Conservation (phyloP, 805 yeast species). For the Ogataea allantospora region DNA sequence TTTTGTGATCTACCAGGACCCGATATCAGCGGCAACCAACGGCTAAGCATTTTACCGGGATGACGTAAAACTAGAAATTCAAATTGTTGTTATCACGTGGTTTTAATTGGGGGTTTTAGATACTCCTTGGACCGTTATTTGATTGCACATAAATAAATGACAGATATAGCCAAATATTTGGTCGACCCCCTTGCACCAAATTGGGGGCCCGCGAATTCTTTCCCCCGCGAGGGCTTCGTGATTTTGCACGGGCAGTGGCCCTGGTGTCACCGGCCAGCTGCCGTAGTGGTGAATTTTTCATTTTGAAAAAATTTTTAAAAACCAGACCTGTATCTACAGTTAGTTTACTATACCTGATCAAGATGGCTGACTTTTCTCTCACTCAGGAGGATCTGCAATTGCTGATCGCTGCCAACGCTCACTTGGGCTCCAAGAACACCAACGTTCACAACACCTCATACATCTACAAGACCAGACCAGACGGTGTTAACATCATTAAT, state of each 20-base stretch:
- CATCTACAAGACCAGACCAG: conserved; percentile 98
- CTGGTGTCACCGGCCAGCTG: conserved; percentile 6
- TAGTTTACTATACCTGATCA: conserved; percentile 16
- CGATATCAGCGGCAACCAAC: conserved; percentile 9
- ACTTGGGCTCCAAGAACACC: conserved; percentile 99
- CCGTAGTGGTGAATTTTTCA: conserved; percentile 16
- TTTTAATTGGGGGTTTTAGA: neutral
- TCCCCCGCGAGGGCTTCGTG: conserved; percentile 5
- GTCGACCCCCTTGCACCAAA: conserved; percentile 9
- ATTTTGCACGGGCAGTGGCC: neutral
- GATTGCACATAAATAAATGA: conserved; percentile 3
- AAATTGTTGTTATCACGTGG: conserved; percentile 8
- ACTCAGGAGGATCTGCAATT: conserved; percentile 99
- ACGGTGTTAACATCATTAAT: conserved; percentile 98
- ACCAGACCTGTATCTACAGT: conserved; percentile 15
- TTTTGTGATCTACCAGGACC: conserved; percentile 6
- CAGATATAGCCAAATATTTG: conserved; percentile 1
- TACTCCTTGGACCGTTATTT: conserved; percentile 4
- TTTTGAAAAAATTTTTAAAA: conserved; percentile 17
- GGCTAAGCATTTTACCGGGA: too few relatives aligned
- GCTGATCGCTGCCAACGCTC: conserved; percentile 98
- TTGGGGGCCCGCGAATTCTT: conserved; percentile 4
- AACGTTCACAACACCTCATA: conserved; percentile 97
- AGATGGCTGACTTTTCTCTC: conserved; percentile 39
- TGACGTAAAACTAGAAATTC: too few relatives aligned